A percentile compares a stretch with the other conserved stretches of the same genome.
phyloP scores from a whole-genome alignment of 306 rosid species.

The Malus fusca region DNA sequence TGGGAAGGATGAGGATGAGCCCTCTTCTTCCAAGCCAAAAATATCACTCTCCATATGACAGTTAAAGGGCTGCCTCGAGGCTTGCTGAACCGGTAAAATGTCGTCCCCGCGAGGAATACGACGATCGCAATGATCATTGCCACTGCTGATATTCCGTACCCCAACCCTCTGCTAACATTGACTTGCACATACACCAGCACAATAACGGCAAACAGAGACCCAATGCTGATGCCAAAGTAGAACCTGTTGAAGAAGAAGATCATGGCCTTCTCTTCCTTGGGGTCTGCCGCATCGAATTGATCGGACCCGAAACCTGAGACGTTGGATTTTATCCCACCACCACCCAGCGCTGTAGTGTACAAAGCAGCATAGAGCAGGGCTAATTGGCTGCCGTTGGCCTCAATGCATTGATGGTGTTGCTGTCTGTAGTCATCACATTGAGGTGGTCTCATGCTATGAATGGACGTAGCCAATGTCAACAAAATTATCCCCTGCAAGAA shows the following conservation, averaged over 20 bases:
- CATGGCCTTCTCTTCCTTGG: conserved; percentile 78
- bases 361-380: conserved; percentile 65
- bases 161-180: conserved; percentile 75
- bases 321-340: conserved; percentile 89
- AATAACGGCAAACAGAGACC: conserved; percentile 69
- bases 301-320: conserved; percentile 88
- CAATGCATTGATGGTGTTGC: conserved; percentile 55
- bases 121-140: conserved; percentile 49
- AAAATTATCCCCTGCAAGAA: conserved; percentile 46
- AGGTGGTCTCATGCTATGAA: conserved; percentile 76
- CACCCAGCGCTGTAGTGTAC: conserved; percentile 64
- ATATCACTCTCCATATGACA: conserved; percentile 67
- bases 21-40: conserved; percentile 87
- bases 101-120: conserved; percentile 56
- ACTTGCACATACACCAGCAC: conserved; percentile 88
- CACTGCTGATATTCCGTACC: conserved; percentile 87
- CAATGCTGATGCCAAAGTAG: conserved; percentile 73
- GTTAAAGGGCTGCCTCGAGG: conserved; percentile 87
- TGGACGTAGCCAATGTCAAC: conserved; percentile 61
- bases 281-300: conserved; percentile 58
- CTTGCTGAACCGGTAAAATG: conserved; percentile 55
- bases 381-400: conserved; percentile 53
- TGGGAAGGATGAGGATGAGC: conserved; percentile 41
- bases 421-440: conserved; percentile 37
- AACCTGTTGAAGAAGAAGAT: conserved; percentile 92